A percentile compares a stretch with the other conserved stretches of the same genome.
Conservation (phyloP, 2,329 filamentous ascomycete genomes). For the Diaporthe amygdali region DNA sequence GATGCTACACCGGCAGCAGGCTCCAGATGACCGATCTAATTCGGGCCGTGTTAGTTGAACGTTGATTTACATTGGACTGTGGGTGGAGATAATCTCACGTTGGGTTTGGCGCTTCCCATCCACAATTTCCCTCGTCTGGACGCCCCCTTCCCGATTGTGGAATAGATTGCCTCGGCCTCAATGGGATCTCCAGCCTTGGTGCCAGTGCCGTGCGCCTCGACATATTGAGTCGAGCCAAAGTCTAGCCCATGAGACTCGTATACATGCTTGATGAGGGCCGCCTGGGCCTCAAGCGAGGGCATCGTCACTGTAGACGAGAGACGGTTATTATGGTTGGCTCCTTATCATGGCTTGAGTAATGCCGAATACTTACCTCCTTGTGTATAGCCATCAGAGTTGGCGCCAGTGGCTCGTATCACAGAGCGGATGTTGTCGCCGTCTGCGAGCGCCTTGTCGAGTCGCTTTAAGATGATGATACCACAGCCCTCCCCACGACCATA, state of each 20-base stretch:
- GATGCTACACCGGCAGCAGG: not conserved
- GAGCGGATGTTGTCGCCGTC: constrained; percentile 6
- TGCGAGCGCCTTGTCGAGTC: not conserved
- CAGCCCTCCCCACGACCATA: constrained; percentile 10
- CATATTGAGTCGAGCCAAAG: constrained; percentile 27
- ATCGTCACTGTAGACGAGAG: constrained; percentile 1
- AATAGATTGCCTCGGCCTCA: constrained; percentile 1
- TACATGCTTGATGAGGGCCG: constrained; percentile 46
- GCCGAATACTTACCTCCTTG: constrained; percentile 31
- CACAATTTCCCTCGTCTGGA: constrained; percentile 25
- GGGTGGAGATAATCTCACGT: constrained; percentile 17
- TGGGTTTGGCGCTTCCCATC: constrained; percentile 41
- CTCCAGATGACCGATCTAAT: not conserved
- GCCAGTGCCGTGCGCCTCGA: constrained; percentile 9
- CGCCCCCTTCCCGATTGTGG: constrained; percentile 6
- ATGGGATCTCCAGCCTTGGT: constrained; percentile 11
- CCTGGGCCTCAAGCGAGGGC: constrained; percentile 36
- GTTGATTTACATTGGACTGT: not conserved
- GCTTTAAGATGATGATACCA: not conserved
- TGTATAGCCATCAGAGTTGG: constrained; percentile 36
- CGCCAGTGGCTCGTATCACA: constrained; percentile 32
- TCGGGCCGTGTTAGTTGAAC: not conserved
- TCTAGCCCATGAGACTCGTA: constrained; percentile 46
- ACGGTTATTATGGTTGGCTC: constrained; percentile 32
- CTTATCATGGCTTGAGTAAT: not conserved